phyloP scores from a whole-genome alignment of 164 flowering plant genomes.

The Vitis rupestris region DNA sequence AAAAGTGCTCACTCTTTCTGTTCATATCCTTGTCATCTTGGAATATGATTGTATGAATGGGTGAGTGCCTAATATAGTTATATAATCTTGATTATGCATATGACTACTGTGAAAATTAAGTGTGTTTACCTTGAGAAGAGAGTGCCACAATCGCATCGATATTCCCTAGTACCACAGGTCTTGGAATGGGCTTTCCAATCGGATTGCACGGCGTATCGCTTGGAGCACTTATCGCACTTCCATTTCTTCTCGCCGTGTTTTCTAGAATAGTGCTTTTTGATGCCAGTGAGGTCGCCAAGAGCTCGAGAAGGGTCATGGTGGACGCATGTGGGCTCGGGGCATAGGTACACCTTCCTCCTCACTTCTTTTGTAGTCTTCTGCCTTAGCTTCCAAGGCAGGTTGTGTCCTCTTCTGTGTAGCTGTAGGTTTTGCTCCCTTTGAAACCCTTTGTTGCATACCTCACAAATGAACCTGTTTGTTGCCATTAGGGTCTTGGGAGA shows the following conservation, averaged over 20 bases:
- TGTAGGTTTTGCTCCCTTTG: constrained; percentile 93
- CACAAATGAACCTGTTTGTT: constrained; percentile 87
- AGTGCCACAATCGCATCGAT: constrained; percentile 89
- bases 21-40: too few species aligned
- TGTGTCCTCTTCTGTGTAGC: constrained; percentile 94
- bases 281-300: constrained; percentile 92
- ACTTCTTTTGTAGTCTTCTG: constrained; percentile 82
- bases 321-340: constrained; percentile 89
- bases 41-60: too few species aligned
- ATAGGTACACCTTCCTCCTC: constrained; percentile 69
- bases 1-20: too few species aligned
- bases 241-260: constrained; percentile 95
- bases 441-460: constrained; percentile 91
- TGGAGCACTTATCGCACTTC: constrained; percentile 91
- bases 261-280: constrained; percentile 81
- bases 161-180: constrained; percentile 84
- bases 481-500: constrained; percentile 93
- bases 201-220: constrained; percentile 84
- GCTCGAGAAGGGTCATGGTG: constrained; percentile 89
- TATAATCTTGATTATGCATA: too few species aligned
- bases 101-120: neutral
- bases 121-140: constrained; percentile 76
- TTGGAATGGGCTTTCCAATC: constrained; percentile 96
- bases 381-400: constrained; percentile 87
- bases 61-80: too few species aligned